Evolutionary conservation across 768 basidiomycete genomes (phyloP).

Genomic region (Leucocoprinus leucothites): DNA sequence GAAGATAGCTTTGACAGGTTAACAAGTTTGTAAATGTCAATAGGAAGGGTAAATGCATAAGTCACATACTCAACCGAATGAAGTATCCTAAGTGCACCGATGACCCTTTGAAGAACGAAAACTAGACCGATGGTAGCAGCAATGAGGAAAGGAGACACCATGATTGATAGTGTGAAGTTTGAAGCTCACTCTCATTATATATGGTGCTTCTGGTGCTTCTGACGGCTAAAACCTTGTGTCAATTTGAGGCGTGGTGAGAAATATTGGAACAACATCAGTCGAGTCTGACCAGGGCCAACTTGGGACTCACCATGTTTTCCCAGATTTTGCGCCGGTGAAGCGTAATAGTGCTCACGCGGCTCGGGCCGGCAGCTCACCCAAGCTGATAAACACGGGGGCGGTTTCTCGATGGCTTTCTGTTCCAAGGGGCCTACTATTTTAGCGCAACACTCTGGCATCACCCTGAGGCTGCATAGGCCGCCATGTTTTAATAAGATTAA

Average conservation of each 20-base stretch:
- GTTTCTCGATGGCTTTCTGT: too few relatives aligned
- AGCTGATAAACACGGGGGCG: too few relatives aligned
- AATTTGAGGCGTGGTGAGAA: neutral
- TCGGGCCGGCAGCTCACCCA: neutral
- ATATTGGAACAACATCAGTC: neutral
- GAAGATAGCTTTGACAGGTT: conserved; percentile 23
- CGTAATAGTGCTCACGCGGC: conserved; percentile 12
- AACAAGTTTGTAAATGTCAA: neutral
- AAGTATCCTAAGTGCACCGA: conserved; percentile 4
- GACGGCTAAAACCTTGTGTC: neutral
- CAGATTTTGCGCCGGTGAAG: neutral
- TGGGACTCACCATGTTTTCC: too few relatives aligned
- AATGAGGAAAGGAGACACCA: neutral
- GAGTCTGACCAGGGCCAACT: neutral
- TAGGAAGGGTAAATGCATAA: neutral
- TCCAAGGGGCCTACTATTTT: too few relatives aligned
- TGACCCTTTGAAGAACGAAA: conserved; percentile 5
- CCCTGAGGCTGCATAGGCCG: too few relatives aligned
- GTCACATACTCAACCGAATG: conserved; percentile 25
- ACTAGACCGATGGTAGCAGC: conserved; percentile 1
- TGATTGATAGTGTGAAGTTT: neutral
- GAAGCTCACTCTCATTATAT: neutral
- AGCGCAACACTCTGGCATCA: too few relatives aligned
- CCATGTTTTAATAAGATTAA: too few relatives aligned
- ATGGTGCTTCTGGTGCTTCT: neutral